Evolutionary conservation across 352 stramenopile genomes (phyloP), one percentile per base, ranked within the genome.

Genomic region (Phytophthora pinifolia): DNA sequence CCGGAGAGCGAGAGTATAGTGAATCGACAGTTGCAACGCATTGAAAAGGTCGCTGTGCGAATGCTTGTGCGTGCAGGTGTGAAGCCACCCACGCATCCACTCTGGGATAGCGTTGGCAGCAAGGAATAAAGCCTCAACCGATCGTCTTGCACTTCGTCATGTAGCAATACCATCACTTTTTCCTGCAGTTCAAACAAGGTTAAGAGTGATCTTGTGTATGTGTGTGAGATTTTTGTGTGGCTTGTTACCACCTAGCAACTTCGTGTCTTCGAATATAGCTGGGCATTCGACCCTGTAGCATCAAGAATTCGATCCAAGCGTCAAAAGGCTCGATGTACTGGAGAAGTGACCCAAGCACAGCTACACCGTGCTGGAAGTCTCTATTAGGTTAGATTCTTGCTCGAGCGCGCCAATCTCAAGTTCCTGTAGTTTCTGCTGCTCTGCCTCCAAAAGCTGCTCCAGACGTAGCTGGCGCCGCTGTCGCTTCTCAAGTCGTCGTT

Each of bases 391-490:
- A 1, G 38, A 5, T 3, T 61, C 18, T 9, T 61, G 32, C 8
- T 54, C 32, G 14, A 47, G 45, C 9, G 27, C 48, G 29, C 69
- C 76, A 6, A 44, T 45, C 39, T 94, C 82, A 3, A 92, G 70
- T 38, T 81, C 75, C 9, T 74, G 52, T 6, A 92, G 70, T 46
- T 88, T 89, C n/a, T 62, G 63, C 36, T 84, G 79, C 31, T 94
- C 82, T 42, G 77, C 62, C 46, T 88, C 64, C 0, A 94, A 63
- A 18, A 94, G 50, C 48, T 88, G 72, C 34, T 91, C 62, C 10
- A 94, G 64, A 9, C 62, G 70, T 35, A 94, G 46, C 39, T 90
- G 79, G 30, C 77, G 74, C 3, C 76, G 75, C 54, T 95, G 81
- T 6, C 65, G 60, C 0, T 67, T 73, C 47, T 91, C 77, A 10